phyloP scores from a whole-genome alignment of 768 basidiomycete genomes.

The Roridomyces roridus region DNA sequence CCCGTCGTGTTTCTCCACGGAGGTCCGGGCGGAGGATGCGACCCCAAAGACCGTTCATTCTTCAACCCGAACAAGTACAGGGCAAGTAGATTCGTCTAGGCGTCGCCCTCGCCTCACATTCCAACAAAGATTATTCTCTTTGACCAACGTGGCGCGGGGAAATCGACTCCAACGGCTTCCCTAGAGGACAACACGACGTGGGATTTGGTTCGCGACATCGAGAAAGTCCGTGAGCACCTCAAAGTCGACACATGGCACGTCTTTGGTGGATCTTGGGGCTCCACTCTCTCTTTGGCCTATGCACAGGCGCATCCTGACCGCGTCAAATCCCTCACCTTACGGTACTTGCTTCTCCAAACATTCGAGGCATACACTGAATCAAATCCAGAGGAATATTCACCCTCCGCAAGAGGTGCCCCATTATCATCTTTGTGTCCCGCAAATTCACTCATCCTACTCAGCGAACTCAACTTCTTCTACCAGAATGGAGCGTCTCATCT shows the following conservation, averaged over 20 bases:
- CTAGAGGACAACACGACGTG: constrained; percentile 92
- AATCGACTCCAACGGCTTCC: constrained; percentile 80
- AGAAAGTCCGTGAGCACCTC: constrained; percentile 78
- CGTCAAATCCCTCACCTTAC: constrained; percentile 79
- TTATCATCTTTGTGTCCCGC: not conserved
- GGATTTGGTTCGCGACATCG: constrained; percentile 91
- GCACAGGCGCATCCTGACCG: constrained; percentile 88
- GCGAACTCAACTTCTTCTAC: constrained; percentile 92
- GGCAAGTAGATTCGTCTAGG: constrained; percentile 39
- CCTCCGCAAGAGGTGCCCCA: constrained; percentile 70
- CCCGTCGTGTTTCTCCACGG: constrained; percentile 84
- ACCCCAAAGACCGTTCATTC: constrained; percentile 68
- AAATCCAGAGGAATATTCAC: constrained; percentile 82
- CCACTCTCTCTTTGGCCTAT: constrained; percentile 85
- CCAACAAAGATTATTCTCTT: constrained; percentile 74
- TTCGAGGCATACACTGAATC: not conserved
- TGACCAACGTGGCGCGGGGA: constrained; percentile 90
- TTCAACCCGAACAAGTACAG: constrained; percentile 90
- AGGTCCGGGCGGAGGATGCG: constrained; percentile 83
- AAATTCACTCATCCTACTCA: not conserved
- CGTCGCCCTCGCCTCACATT: not conserved
- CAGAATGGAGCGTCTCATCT: constrained; percentile 83
- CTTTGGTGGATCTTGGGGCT: constrained; percentile 96
- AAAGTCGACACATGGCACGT: constrained; percentile 89
- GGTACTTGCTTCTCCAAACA: constrained; percentile 43